Conservation (phyloP, 768 basidiomycete species). For the Suillus placidus region DNA sequence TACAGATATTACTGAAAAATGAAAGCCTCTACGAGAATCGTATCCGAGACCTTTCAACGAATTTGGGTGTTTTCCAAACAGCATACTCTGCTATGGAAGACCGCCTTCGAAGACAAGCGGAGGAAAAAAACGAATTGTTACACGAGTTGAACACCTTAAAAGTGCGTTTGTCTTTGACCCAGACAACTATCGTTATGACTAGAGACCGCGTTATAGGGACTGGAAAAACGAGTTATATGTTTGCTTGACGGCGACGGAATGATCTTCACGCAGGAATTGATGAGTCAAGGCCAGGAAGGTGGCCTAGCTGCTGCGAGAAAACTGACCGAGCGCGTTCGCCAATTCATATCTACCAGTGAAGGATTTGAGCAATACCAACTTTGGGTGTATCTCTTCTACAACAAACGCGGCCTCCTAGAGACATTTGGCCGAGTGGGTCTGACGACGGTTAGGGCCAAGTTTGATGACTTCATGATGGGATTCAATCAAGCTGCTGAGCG, state of each 20-base stretch:
- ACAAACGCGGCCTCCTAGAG: conserved; percentile 61
- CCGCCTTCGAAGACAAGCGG: conserved; percentile 20
- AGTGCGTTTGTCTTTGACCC: conserved; percentile 17
- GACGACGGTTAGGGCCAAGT: conserved; percentile 41
- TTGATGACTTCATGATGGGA: conserved; percentile 68
- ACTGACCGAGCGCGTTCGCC: conserved; percentile 39
- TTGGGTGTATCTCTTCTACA: conserved; percentile 64
- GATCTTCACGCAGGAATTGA: conserved; percentile 58
- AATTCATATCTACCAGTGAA: conserved; percentile 21
- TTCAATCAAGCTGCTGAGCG: conserved; percentile 72
- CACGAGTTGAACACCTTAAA: conserved; percentile 33
- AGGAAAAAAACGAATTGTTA: conserved; percentile 17
- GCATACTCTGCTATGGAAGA: conserved; percentile 30
- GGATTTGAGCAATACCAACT: conserved; percentile 45
- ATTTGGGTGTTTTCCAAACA: conserved; percentile 25
- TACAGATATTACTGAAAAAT: conserved; percentile 27
- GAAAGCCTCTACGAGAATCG: conserved; percentile 24
- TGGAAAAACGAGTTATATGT: conserved; percentile 42
- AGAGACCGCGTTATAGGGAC: conserved; percentile 19
- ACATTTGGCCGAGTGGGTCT: conserved; percentile 42
- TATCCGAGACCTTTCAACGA: conserved; percentile 29
- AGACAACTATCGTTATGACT: conserved; percentile 4
- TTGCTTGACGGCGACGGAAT: conserved; percentile 68
- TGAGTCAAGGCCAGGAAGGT: conserved; percentile 57
- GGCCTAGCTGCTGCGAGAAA: conserved; percentile 58